These are phyloP conservation scores for Colletotrichum shisoi DNA, from an alignment of 2,329 filamentous ascomycete genomes.

Conservation along the genomic window DNA sequence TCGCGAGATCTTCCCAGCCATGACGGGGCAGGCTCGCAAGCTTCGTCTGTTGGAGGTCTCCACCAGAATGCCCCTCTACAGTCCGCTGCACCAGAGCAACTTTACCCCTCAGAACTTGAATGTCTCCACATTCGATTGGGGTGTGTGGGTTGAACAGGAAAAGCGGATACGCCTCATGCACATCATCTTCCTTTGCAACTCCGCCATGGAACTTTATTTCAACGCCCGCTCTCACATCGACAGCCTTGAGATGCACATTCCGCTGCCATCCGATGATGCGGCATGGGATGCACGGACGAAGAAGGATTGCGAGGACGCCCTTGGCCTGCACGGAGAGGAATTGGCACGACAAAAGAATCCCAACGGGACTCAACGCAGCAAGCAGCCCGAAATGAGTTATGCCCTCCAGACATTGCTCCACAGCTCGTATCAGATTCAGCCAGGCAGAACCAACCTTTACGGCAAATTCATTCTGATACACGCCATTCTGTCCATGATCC, in stretches of 20 bases:
- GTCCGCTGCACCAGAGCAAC: slow-evolving; percentile 67
- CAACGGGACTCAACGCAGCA: slow-evolving; percentile 68
- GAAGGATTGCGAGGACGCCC: slow-evolving; percentile 68
- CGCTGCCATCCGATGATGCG: slow-evolving; percentile 76
- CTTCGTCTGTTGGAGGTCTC: slow-evolving; percentile 65
- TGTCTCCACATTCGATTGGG: slow-evolving; percentile 68
- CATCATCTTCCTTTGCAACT: slow-evolving; percentile 70
- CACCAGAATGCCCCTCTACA: slow-evolving; percentile 59
- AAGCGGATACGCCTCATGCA: slow-evolving; percentile 71
- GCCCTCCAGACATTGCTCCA: slow-evolving; percentile 69
- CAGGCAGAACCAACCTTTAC: slow-evolving; percentile 73
- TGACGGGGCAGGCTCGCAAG: slow-evolving; percentile 66
- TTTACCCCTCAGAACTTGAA: slow-evolving; percentile 57
- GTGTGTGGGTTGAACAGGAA: slow-evolving; percentile 74
- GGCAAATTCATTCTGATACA: slow-evolving; percentile 79
- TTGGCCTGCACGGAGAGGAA: slow-evolving; percentile 68
- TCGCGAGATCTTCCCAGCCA: slow-evolving; percentile 64
- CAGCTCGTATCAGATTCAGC: slow-evolving; percentile 65
- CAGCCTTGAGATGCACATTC: slow-evolving; percentile 68
- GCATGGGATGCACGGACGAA: slow-evolving; percentile 72
- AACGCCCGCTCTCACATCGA: slow-evolving; percentile 71
- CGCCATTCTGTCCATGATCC: slow-evolving; percentile 69
- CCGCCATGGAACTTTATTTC: slow-evolving; percentile 74
- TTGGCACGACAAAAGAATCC: slow-evolving; percentile 65
- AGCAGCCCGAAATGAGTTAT: slow-evolving; percentile 70